Evolutionary conservation across 805 yeast genomes (phyloP), one percentile per base, ranked within the genome.

Genomic region (Hanseniaspora taiwanica): DNA sequence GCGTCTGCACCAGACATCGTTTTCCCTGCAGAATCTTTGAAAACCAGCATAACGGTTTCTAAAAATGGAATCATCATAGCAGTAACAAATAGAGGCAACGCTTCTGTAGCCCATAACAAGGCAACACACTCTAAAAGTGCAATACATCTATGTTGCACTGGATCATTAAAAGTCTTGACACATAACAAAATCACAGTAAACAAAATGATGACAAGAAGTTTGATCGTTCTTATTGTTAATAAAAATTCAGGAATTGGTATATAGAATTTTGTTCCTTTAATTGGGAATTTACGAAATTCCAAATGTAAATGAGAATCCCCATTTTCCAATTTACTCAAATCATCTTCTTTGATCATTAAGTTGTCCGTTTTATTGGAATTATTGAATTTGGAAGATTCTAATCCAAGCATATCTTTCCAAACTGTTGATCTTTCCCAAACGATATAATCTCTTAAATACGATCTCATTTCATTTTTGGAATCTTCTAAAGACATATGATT

Each of bases 401-500:
- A 62, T 6, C 91, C 89, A 47, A 87, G 72, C 79, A 89, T 78
- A 56, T 87, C 96, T 51, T 91, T 77, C 97, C 97, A 87, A 16
- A 86, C 94, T 0, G 95, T 87, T 55, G 83, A 83, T 60, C 97
- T 73, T 61, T 87, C 96, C 93, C 95, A 89, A 16, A 87, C 95
- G 36, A 87, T 82, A 56, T 86, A 93, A 52, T 89, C 96, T 44
- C 95, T 72, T 46, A 89, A 62, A 45, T 69, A 74, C 2, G 77
- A 68, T 42, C 74, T 72, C 45, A 78, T 60, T 50, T 76, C 81
- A 3, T 67, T 57, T 47, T 62, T 69, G 25, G 76, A 74, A 8
- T 60, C 50, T 21, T 66, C 72, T 13, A 69, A 48, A 18, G 50
- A 44, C 35, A 47, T 46, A 35, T 51, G 66, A 47, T 44, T 62